Percentiles rank a stretch among this genome's conserved stretches.
These are phyloP conservation scores for Jamesozyma gamospora DNA, from an alignment of 805 yeast genomes.

Conservation along the genomic window DNA sequence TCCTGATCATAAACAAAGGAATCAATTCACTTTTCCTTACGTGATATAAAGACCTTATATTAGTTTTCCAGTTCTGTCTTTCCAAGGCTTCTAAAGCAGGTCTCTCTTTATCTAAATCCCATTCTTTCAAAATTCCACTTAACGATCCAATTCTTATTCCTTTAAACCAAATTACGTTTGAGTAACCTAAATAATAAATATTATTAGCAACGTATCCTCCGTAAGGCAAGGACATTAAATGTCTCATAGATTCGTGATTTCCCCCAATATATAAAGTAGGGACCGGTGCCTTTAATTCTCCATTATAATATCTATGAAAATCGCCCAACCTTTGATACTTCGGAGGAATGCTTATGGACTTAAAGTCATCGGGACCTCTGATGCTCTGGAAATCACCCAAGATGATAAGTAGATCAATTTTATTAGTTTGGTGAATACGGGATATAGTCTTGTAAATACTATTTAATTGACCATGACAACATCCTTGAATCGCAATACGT, in stretches of 20 bases:
- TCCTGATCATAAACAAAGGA: conserved; percentile 39
- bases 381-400: conserved; percentile 91
- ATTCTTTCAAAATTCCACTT: conserved; percentile 68
- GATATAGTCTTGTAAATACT: conserved; percentile 40
- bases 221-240: conserved; percentile 55
- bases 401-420: conserved; percentile 55
- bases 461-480: conserved; percentile 76
- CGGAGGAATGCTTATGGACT: conserved; percentile 65
- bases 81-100: conserved; percentile 41
- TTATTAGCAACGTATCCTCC: conserved; percentile 95
- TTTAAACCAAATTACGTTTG: conserved; percentile 61
- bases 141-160: conserved; percentile 74
- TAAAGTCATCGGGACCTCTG: conserved; percentile 51
- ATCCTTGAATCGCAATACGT: conserved; percentile 70
- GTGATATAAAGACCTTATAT: conserved; percentile 39
- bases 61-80: conserved; percentile 18
- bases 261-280: conserved; percentile 85
- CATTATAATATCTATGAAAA: conserved; percentile 65
- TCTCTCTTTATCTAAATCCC: conserved; percentile 37
- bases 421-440: conserved; percentile 11
- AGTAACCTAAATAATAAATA: conserved; percentile 74
- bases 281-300: conserved; percentile 50
- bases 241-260: conserved; percentile 84
- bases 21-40: conserved; percentile 49
- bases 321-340: conserved; percentile 74